Conservation (phyloP, 176 grass and related monocot genomes). For the Leersia perrieri region DNA sequence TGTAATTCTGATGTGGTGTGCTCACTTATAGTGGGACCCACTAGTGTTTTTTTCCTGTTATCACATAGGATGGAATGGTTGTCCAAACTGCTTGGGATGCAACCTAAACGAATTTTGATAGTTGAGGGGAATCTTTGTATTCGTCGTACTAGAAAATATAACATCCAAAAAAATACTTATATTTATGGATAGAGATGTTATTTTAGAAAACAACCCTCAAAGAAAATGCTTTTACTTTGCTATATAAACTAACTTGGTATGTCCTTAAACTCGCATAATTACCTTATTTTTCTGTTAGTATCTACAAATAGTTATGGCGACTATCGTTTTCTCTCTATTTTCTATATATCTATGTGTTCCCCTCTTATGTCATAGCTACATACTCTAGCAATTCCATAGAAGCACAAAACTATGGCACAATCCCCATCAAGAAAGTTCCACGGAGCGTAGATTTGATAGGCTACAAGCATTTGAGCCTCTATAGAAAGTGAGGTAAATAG, state of each 20-base stretch:
- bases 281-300: background rate
- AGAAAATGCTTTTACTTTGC: background rate
- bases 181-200: too few relatives aligned
- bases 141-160: too few relatives aligned
- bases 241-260: background rate
- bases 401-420: background rate
- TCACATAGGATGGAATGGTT: too few relatives aligned
- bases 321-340: background rate
- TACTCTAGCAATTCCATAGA: background rate
- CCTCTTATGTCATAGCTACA: background rate
- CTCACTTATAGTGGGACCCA: too few relatives aligned
- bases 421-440: background rate
- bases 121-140: too few relatives aligned
- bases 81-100: too few relatives aligned
- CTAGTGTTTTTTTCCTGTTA: too few relatives aligned
- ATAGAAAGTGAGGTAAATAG: background rate
- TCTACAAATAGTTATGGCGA: background rate
- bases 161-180: too few relatives aligned
- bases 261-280: background rate
- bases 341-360: background rate
- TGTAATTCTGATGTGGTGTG: too few relatives aligned
- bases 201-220: too few relatives aligned
- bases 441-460: background rate
- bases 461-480: background rate
- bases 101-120: too few relatives aligned